Percentiles rank a stretch among this genome's conserved stretches.
These are phyloP conservation scores for Paramecium octaurelia DNA, from an alignment of 73 alveolate genomes.

Conservation along the genomic window DNA sequence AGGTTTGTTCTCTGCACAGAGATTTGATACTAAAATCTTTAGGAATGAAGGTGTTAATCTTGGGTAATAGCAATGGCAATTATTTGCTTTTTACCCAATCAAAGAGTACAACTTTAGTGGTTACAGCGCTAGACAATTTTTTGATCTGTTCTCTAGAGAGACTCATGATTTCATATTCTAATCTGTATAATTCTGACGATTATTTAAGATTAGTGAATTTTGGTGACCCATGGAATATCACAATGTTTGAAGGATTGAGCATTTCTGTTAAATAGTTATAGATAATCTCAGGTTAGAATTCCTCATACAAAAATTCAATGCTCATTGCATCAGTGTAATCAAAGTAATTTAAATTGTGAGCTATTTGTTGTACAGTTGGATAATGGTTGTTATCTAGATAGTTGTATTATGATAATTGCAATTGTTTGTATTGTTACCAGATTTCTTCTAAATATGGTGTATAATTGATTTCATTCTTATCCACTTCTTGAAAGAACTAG, in stretches of 20 bases:
- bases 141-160: background rate
- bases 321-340: constrained; percentile 22
- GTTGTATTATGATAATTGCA: background rate
- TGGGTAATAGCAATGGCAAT: background rate
- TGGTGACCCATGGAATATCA: background rate
- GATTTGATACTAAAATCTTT: background rate
- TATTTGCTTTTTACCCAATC: background rate
- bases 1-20: background rate
- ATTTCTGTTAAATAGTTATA: constrained; percentile 17
- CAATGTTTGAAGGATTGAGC: constrained; percentile 19
- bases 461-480: background rate
- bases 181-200: background rate
- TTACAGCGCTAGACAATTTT: background rate
- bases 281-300: background rate
- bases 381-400: constrained; percentile 20
- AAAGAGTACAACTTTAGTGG: background rate
- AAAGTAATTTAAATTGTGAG: constrained; percentile 6
- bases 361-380: constrained; percentile 2
- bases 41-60: background rate
- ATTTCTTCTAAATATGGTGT: constrained; percentile 3
- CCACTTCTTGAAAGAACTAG: background rate
- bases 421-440: constrained; percentile 3
- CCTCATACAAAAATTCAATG: constrained; percentile 26
- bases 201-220: background rate
- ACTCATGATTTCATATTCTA: background rate